A percentile compares a stretch with the other conserved stretches of the same genome.
Evolutionary conservation across 495 filamentous ascomycete species (phyloP).

Genomic region (Penicillium bovifimosum): DNA sequence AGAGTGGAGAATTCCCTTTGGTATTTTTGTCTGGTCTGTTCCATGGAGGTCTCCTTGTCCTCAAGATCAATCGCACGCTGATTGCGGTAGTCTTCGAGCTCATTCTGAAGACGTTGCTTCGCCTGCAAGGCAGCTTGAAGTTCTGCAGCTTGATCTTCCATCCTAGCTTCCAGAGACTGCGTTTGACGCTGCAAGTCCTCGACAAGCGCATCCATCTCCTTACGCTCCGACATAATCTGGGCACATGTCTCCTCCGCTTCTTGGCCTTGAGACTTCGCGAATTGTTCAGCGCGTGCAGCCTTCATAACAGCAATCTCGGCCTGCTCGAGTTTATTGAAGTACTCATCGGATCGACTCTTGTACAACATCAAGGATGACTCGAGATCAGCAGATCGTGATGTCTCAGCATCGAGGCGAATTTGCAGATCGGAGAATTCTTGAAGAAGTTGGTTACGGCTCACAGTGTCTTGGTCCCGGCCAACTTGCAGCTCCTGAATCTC

Average conservation of each 20-base stretch:
- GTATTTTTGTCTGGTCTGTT: slow-evolving; percentile 97
- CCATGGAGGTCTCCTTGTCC: slow-evolving; percentile 92
- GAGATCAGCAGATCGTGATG: slow-evolving; percentile 78
- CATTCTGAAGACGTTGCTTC: slow-evolving; percentile 93
- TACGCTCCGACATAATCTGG: slow-evolving; percentile 84
- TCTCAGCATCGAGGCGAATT: slow-evolving; percentile 85
- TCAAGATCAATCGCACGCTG: slow-evolving; percentile 94
- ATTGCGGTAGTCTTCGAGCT: slow-evolving; percentile 94
- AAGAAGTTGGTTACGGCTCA: slow-evolving; percentile 78
- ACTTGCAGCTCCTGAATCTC: slow-evolving; percentile 75
- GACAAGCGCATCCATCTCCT: slow-evolving; percentile 79
- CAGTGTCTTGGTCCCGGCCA: slow-evolving; percentile 75
- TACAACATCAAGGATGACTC: slow-evolving; percentile 80
- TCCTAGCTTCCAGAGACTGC: slow-evolving; percentile 80
- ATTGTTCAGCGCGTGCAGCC: slow-evolving; percentile 85
- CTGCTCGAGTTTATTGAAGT: slow-evolving; percentile 96
- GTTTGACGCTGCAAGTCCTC: slow-evolving; percentile 88
- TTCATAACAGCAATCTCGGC: slow-evolving; percentile 94
- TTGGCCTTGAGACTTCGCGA: slow-evolving; percentile 78
- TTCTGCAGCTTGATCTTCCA: slow-evolving; percentile 90
- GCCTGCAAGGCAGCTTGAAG: slow-evolving; percentile 79
- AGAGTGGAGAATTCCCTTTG: slow-evolving; percentile 85
- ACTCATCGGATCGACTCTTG: slow-evolving; percentile 91
- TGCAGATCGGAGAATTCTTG: slow-evolving; percentile 93
- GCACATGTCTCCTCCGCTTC: slow-evolving; percentile 91